Evolutionary conservation across 2,329 filamentous ascomycete genomes (phyloP), one percentile per base, ranked within the genome.

Genomic region (Nigrograna mackinnonii): DNA sequence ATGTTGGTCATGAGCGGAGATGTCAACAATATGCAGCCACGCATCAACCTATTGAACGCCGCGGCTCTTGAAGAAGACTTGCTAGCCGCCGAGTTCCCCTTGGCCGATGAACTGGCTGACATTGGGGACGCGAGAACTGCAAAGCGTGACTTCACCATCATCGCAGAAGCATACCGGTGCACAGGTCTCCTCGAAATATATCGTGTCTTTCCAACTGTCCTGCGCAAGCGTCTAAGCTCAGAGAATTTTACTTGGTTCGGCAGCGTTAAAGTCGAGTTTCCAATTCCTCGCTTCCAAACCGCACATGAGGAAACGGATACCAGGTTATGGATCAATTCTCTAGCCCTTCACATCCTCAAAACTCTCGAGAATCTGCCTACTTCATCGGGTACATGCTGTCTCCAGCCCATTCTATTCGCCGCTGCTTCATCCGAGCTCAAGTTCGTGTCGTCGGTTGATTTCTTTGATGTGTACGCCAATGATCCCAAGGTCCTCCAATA

Each of bases 111-210:
- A 32, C 71, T 82, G 14, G 66, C 74, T 44, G 75, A 77, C 26
- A 72, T 76, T 6, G 77, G 74, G 5, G 79, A 82, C 50, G 67
- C 72, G 35, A 71, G 75, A 38, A 81, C 79, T 0, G 71, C 77
- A 2, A 74, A 78, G 39, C 70, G 71, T 60, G 76, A 82, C 52
- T 73, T 81, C 28, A 67, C 80, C 24, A 70, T 73, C 6, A 71
- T 79, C 49, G 78, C 78, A 2, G 75, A 80, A 49, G 73, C 75
- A 2, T 79, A 79, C 46, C 74, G 78, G 22, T 75, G 73, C 39
- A 70, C 75, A 3, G 79, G 77, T 1, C 67, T 81, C 4, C 63
- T 81, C 34, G 77, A 82, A 48, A 57, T 82, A 16, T 82, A 82
- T 52, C 73, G 75, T 18, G 72, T 75, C 21, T 80, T 80, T 42